Percentiles rank a stretch among this genome's conserved stretches.
These are phyloP conservation scores for Saccharomyces pastorianus DNA, from an alignment of 1,139 yeast species.

Conservation along the genomic window DNA sequence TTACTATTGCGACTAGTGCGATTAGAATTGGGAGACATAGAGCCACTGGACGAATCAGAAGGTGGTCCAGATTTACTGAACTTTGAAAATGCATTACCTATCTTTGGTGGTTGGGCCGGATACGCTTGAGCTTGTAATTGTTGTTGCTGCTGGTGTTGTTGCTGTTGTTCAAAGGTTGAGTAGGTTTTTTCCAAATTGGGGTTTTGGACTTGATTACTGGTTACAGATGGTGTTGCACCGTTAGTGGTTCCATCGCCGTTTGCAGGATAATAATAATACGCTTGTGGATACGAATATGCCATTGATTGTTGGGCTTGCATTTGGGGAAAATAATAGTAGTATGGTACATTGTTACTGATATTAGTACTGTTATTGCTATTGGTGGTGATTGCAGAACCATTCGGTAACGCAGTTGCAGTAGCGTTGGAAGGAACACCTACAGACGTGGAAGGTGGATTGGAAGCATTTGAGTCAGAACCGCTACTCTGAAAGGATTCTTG, in stretches of 20 bases:
- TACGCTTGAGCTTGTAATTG: background rate
- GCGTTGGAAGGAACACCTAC: background rate
- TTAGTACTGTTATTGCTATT: background rate
- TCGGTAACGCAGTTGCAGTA: background rate
- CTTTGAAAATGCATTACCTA: background rate
- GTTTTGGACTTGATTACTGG: background rate
- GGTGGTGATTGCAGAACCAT: background rate
- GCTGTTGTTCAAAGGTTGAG: conserved; percentile 1
- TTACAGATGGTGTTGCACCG: background rate
- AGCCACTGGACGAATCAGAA: background rate
- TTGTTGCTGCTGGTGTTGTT: conserved; percentile 2
- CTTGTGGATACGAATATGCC: background rate
- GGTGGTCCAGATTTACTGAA: background rate
- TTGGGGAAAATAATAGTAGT: background rate
- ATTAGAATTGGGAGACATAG: background rate
- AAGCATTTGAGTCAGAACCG: background rate
- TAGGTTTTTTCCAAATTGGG: background rate
- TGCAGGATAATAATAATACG: conserved; percentile 1
- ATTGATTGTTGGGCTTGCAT: background rate
- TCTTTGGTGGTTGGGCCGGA: background rate
- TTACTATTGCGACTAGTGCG: background rate
- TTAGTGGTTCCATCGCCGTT: background rate
- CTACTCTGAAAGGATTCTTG: background rate
- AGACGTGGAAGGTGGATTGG: background rate
- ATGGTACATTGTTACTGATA: background rate